These are phyloP conservation scores for Calocybe cyanea DNA, from an alignment of 768 basidiomycete genomes.

Conservation along the genomic window DNA sequence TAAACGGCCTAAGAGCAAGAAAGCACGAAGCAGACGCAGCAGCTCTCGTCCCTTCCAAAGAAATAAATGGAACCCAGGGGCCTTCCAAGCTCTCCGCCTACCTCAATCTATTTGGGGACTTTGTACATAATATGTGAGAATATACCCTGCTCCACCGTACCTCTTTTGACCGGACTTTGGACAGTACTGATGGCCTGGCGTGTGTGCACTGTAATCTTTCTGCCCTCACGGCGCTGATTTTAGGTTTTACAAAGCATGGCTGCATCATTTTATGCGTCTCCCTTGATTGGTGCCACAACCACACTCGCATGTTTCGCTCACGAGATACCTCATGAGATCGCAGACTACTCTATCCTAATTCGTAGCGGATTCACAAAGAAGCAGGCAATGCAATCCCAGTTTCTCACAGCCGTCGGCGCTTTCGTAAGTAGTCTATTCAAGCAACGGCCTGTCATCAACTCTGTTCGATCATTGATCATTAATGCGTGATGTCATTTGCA, in stretches of 20 bases:
- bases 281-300: conserved; percentile 88
- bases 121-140: conserved; percentile 87
- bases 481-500: conserved; percentile 9
- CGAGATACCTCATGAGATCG: conserved; percentile 95
- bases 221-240: not conserved
- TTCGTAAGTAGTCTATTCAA: conserved; percentile 58
- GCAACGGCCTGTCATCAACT: conserved; percentile 15
- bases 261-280: conserved; percentile 95
- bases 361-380: conserved; percentile 86
- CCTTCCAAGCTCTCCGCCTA: conserved; percentile 88
- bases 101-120: conserved; percentile 89
- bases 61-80: conserved; percentile 34
- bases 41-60: conserved; percentile 15
- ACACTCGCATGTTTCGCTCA: conserved; percentile 95
- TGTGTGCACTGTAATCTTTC: conserved; percentile 24
- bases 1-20: conserved; percentile 51
- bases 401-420: conserved; percentile 87
- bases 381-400: conserved; percentile 93
- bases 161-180: conserved; percentile 13
- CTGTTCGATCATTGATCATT: conserved; percentile 13
- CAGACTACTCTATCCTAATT: conserved; percentile 93
- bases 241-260: conserved; percentile 60
- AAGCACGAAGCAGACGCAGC: conserved; percentile 28
- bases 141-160: conserved; percentile 4
- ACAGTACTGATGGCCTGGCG: conserved; percentile 89